Conservation (phyloP, 2,329 filamentous ascomycete genomes). For the Xylariomycetidae sp. region DNA sequence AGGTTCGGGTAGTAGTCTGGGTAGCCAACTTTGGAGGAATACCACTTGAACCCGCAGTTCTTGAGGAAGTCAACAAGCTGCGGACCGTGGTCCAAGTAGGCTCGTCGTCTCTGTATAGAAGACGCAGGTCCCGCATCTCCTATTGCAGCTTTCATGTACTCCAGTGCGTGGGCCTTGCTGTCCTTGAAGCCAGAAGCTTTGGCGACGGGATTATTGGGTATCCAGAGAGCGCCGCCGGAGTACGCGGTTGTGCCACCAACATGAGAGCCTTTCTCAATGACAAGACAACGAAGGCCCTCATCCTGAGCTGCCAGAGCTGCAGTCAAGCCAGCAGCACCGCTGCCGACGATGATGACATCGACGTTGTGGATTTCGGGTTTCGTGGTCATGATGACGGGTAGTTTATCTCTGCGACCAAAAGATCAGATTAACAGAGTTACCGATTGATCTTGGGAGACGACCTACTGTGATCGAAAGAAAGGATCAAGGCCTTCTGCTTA, state of each 20-base stretch:
- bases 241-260: constrained; percentile 30
- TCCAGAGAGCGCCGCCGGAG: constrained; percentile 30
- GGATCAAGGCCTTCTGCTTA: too few species aligned
- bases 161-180: constrained; percentile 18
- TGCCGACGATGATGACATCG: constrained; percentile 26
- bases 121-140: constrained; percentile 25
- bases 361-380: neutral
- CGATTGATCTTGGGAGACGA: too few species aligned
- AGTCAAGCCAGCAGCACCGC: constrained; percentile 26
- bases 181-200: constrained; percentile 15
- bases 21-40: constrained; percentile 11
- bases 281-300: constrained; percentile 17
- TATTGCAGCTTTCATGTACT: constrained; percentile 24
- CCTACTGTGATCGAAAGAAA: too few species aligned
- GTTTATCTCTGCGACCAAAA: too few species aligned
- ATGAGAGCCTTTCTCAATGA: constrained; percentile 27
- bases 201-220: constrained; percentile 25
- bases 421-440: too few species aligned
- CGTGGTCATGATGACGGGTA: neutral
- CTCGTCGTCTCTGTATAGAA: constrained; percentile 17
- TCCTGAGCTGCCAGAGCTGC: constrained; percentile 23
- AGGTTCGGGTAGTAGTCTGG: constrained; percentile 27
- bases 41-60: constrained; percentile 21
- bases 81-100: constrained; percentile 26
- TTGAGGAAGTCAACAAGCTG: constrained; percentile 26